These are phyloP conservation scores for Monilinia vaccinii-corymbosi DNA, from an alignment of 2,329 filamentous ascomycete genomes.

Conservation along the genomic window DNA sequence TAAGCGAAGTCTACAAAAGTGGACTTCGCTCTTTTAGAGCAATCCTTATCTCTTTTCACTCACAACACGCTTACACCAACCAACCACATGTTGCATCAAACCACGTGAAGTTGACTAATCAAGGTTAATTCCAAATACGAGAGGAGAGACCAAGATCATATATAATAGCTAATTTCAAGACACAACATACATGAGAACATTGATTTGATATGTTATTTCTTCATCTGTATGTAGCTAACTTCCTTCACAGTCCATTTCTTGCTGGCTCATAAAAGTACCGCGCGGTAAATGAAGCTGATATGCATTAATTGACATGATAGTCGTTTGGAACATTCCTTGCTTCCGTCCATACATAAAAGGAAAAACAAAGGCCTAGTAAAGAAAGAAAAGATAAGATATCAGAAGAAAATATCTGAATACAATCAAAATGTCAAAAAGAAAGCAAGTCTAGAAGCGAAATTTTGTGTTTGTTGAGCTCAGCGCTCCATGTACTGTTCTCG, in stretches of 20 bases:
- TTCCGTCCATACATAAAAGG: conserved; percentile 1
- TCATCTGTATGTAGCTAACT: background rate
- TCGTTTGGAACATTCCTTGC: background rate
- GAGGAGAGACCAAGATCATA: too few relatives aligned
- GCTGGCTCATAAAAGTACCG: background rate
- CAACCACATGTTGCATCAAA: too few relatives aligned
- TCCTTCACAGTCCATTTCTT: background rate
- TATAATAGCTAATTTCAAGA: too few relatives aligned
- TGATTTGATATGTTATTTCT: background rate
- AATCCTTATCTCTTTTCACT: too few relatives aligned
- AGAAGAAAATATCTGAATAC: conserved; percentile 5
- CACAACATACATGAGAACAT: background rate
- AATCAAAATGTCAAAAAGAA: conserved; percentile 14
- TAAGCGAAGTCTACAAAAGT: too few relatives aligned
- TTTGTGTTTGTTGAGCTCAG: conserved; percentile 8
- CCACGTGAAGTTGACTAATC: too few relatives aligned
- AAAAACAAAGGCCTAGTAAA: background rate
- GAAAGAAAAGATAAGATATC: background rate
- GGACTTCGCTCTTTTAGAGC: too few relatives aligned
- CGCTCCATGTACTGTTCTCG: background rate
- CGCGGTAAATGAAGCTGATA: background rate
- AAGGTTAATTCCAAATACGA: too few relatives aligned
- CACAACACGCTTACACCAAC: too few relatives aligned
- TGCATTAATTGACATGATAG: conserved; percentile 3
- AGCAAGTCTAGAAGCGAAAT: conserved; percentile 19